These are phyloP conservation scores for Cryptococcus hybrid DNA, from an alignment of 1,284 basidiomycete species.

Conservation along the genomic window DNA sequence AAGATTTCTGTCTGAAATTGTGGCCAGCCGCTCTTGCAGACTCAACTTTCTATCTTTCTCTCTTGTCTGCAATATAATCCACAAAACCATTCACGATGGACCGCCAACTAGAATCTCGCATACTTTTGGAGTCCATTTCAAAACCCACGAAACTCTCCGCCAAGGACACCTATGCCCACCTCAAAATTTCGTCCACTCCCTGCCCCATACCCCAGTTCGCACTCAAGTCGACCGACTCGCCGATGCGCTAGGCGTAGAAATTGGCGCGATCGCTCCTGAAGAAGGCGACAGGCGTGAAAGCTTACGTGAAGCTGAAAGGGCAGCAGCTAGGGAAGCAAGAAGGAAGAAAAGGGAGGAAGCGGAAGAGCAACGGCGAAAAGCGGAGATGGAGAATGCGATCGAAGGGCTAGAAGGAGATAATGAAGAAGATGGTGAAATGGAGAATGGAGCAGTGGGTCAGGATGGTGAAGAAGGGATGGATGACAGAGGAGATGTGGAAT, in stretches of 20 bases:
- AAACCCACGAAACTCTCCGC: slow-evolving; percentile 27
- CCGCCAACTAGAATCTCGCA: slow-evolving; percentile 41
- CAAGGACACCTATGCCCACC: slow-evolving; percentile 28
- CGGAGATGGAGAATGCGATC: slow-evolving; percentile 17
- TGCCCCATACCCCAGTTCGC: slow-evolving; percentile 28
- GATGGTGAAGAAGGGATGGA: slow-evolving; percentile 25
- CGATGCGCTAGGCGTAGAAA: slow-evolving; percentile 47
- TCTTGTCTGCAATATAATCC: background rate
- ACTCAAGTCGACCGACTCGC: slow-evolving; percentile 47
- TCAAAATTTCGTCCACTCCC: slow-evolving; percentile 31
- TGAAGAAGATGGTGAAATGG: slow-evolving; percentile 20
- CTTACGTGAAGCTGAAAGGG: slow-evolving; percentile 23
- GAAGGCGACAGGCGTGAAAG: slow-evolving; percentile 37
- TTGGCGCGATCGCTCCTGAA: slow-evolving; percentile 34
- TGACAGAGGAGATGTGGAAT: slow-evolving; percentile 29
- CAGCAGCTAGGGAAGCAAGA: slow-evolving; percentile 21
- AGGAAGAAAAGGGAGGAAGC: slow-evolving; percentile 24
- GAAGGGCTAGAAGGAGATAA: slow-evolving; percentile 15
- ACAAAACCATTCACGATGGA: slow-evolving; percentile 33
- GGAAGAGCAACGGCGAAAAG: slow-evolving; percentile 22
- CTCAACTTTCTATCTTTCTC: background rate
- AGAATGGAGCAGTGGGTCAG: slow-evolving; percentile 23
- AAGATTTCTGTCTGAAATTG: no score
- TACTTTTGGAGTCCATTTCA: slow-evolving; percentile 36
- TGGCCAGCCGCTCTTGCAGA: background rate